Conservation (phyloP, 495 filamentous ascomycete genomes). For the Tetracladium setigerum region DNA sequence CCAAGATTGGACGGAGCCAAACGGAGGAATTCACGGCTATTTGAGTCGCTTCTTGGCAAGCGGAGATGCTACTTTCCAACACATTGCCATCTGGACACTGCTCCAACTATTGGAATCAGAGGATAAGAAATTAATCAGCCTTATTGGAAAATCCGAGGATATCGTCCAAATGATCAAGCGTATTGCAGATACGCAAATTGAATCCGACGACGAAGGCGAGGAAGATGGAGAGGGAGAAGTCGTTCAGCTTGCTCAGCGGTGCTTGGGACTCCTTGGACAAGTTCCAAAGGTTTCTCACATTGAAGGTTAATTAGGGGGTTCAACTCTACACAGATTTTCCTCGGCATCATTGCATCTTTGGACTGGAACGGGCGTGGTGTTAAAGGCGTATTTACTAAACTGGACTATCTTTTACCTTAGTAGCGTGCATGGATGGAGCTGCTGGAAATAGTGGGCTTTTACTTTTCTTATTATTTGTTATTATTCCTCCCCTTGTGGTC, state of each 20-base stretch:
- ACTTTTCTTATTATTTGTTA: too few relatives aligned
- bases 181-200: constrained; percentile 84
- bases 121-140: constrained; percentile 72
- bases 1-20: constrained; percentile 84
- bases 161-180: constrained; percentile 84
- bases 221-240: constrained; percentile 85
- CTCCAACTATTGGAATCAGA: constrained; percentile 93
- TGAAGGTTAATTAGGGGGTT: constrained; percentile 33
- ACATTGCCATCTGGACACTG: constrained; percentile 97
- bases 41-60: constrained; percentile 86
- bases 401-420: constrained; percentile 7
- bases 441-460: constrained; percentile 6
- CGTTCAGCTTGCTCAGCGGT: constrained; percentile 81
- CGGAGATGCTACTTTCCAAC: constrained; percentile 95
- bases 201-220: constrained; percentile 84
- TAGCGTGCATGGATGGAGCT: constrained; percentile 23
- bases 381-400: constrained; percentile 18
- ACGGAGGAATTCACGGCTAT: constrained; percentile 93
- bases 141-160: constrained; percentile 80
- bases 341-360: constrained; percentile 16
- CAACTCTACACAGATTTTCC: constrained; percentile 12
- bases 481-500: too few relatives aligned
- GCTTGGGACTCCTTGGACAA: constrained; percentile 76
- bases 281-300: constrained; percentile 43
- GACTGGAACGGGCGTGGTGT: constrained; percentile 21